phyloP scores from a whole-genome alignment of 768 basidiomycete species.

The Fomitopsis pulvina region DNA sequence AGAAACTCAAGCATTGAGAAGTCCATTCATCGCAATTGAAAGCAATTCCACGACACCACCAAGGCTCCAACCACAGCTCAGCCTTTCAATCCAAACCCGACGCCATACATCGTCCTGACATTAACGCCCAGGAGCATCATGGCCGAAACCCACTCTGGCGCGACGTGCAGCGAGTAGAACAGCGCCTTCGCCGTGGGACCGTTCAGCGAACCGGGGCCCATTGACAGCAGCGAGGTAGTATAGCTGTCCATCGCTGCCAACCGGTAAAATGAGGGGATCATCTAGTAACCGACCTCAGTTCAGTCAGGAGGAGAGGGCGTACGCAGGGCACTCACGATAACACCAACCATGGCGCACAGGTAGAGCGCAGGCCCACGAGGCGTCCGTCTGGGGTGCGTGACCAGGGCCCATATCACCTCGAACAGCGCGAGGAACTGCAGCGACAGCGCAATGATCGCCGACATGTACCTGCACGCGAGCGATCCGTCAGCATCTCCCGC shows the following conservation, averaged over 20 bases:
- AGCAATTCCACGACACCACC: too few relatives aligned
- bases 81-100: too few relatives aligned
- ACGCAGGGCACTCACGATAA: constrained; percentile 5
- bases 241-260: constrained; percentile 7
- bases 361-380: neutral
- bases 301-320: neutral
- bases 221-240: constrained; percentile 9
- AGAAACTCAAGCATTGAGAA: too few relatives aligned
- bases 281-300: neutral
- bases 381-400: constrained; percentile 6
- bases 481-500: neutral
- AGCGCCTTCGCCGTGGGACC: neutral
- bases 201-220: constrained; percentile 11
- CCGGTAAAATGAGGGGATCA: constrained; percentile 7
- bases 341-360: neutral
- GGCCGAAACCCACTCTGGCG: constrained; percentile 11
- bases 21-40: too few relatives aligned
- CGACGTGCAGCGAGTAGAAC: constrained; percentile 14
- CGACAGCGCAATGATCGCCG: neutral
- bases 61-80: too few relatives aligned
- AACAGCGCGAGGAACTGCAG: neutral
- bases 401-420: constrained; percentile 2
- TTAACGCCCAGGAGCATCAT: constrained; percentile 7
- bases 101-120: constrained; percentile 5
- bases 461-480: neutral